Evolutionary conservation across 2,329 filamentous ascomycete genomes (phyloP), one percentile per base, ranked within the genome.

Genomic region (Chaetomiaceae sp.): DNA sequence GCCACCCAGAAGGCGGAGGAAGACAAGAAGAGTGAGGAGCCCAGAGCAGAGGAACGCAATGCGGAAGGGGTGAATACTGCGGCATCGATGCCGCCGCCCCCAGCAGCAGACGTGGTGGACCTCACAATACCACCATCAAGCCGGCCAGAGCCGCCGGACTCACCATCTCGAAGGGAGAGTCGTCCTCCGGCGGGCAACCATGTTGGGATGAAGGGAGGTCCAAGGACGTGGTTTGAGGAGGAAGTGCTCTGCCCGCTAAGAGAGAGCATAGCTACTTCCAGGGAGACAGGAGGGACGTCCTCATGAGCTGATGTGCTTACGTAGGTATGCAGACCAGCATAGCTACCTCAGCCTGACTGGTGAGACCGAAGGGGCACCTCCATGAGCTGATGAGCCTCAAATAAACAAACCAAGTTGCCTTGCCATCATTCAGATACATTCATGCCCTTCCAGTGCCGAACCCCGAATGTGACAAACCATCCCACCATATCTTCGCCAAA

Each of bases 1-100:
- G 68, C 71, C 2, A 66, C 68, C 38, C 68, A 67, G 19, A 69
- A 64, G 31, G 49, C 50, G 6, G 58, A 60, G 12, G 58, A 51
- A 31, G 39, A 14, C 11, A 40, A 19, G 7, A 22, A 17, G 8
- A 5, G 20, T 1, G 53, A 36, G 7, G 25, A 34, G 17, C 4
- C 12, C 2, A 37, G 12, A 6, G 3, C 17, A 23, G 47, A 11
- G 9, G 33, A 19, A 19, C 25, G n/a, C 5, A 20, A 20, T 5
- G 42, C 19, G 15, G 22, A 22, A 2, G 20, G 17, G 12, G 7
- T 3, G 31, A 15, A 20, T 29, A 19, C 8, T 17, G 14, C 33
- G n/a, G 12, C n/a, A 17, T 9, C 34, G 3, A 29, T 6, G 11
- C 15, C 29, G 12, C 9, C 4, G 11, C 29, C 12, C 11, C 19